Percentiles rank a stretch among this genome's conserved stretches.
These are phyloP conservation scores for Erodium moschatum DNA, from an alignment of 441 rosid genomes.

Conservation along the genomic window DNA sequence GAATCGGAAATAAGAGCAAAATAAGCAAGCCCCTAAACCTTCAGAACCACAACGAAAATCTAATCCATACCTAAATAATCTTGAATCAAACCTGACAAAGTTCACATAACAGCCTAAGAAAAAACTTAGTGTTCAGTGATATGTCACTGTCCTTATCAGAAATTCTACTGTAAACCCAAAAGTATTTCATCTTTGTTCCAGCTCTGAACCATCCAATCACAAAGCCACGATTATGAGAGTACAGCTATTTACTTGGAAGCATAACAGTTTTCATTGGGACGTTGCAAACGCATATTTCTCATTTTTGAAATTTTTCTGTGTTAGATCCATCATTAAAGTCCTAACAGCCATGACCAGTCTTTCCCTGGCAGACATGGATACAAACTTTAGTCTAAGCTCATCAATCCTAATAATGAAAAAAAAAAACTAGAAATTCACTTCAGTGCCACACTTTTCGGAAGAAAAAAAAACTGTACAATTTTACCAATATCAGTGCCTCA, in stretches of 20 bases:
- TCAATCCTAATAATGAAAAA: background rate
- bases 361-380: background rate
- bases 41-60: background rate
- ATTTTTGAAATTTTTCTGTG: background rate
- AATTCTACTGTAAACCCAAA: background rate
- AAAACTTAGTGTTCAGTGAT: background rate
- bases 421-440: background rate
- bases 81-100: background rate
- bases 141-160: background rate
- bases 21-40: background rate
- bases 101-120: conserved; percentile 1
- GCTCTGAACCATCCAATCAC: conserved; percentile 4
- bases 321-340: conserved; percentile 1
- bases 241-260: background rate
- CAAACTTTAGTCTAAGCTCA: background rate
- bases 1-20: background rate
- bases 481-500: no score
- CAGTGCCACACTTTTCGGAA: background rate
- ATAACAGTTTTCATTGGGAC: background rate
- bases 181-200: background rate
- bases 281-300: background rate
- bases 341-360: background rate
- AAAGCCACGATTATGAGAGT: background rate
- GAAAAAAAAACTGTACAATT: no score
- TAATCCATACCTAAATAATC: background rate